Base-by-base conservation (phyloP, 108 stramenopile genomes). In the Fragilaria crotonensis region DNA sequence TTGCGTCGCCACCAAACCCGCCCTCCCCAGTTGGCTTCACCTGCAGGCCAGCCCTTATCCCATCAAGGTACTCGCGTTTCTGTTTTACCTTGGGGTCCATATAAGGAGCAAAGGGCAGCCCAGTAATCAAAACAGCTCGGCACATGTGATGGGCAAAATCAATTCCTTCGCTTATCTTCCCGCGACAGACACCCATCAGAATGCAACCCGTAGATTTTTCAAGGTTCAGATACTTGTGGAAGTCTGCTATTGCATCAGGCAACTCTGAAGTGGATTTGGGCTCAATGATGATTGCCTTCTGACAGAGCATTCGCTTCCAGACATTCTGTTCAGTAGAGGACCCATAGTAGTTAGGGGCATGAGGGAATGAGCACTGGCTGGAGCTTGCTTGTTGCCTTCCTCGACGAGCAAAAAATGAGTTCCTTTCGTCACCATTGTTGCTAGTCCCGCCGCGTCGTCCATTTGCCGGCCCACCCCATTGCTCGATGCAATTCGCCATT, bases 181-280 rank as follows among this genome's bases (percentile, higher is more conserved):
- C 96, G 2, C 97, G 74, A 62, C 98, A 98, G 4, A 99, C 96
- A 14, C 95, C 98, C 66, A 99, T 79, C 22, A 99, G 59, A 18
- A 92, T 75, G 5, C 89, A 87, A 9, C 96, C 95, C 31, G 77
- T 80, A 26, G 77, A 69, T 33, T 81, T 71, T 18, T 79, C 78
- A 60, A 77, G 25, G 22, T 72, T 67, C 45, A 96, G 62, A 52
- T 74, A 85, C 28, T 72, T 76, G n/a, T 98, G 87, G 68, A 90
- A 96, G 57, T 93, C 93, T 5, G 68, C 68, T 57, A 95, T 95
- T 7, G 89, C 89, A 64, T 91, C 93, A 55, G 77, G 73, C 21
- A 93, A 47, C 46, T 93, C 87, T 5, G 84, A 60, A 5, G 89
- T 78, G 3, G 85, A 76, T 58, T 68, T 82, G 21, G 93, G 93